These are phyloP conservation scores for Coemansia sp. DNA, from an alignment of 192 early-diverging fungal species.

Conservation along the genomic window DNA sequence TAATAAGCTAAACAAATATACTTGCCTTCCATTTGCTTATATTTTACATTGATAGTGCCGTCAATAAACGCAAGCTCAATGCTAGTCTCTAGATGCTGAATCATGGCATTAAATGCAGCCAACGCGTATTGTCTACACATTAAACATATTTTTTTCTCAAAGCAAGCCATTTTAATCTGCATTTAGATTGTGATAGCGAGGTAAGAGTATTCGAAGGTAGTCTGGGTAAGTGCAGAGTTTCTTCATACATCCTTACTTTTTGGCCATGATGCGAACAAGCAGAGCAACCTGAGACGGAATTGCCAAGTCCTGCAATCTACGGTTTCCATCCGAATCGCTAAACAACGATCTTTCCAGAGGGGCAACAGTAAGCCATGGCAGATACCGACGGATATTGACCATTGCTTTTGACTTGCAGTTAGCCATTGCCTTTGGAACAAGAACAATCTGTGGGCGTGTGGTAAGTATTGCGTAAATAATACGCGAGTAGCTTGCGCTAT, in stretches of 20 bases:
- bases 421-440: conserved; percentile 40
- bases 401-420: conserved; percentile 50
- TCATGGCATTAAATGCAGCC: conserved; percentile 44
- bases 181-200: not conserved
- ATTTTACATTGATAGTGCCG: conserved; percentile 23
- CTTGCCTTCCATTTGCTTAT: conserved; percentile 45
- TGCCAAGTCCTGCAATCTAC: conserved; percentile 18
- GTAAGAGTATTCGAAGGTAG: not conserved
- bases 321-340: conserved; percentile 30
- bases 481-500: conserved; percentile 48
- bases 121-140: conserved; percentile 39
- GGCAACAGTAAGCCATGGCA: conserved; percentile 39
- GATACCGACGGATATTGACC: conserved; percentile 42
- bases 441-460: conserved; percentile 31
- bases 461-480: conserved; percentile 44
- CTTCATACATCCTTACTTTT: conserved; percentile 22
- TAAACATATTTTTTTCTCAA: not conserved
- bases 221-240: not conserved
- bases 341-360: conserved; percentile 33
- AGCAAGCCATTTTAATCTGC: not conserved
- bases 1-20: not conserved
- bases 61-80: conserved; percentile 13
- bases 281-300: conserved; percentile 19
- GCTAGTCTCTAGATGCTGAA: conserved; percentile 27
- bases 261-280: conserved; percentile 22